Evolutionary conservation across 2,329 filamentous ascomycete species (phyloP).

Genomic region (Xylariaceae sp.): DNA sequence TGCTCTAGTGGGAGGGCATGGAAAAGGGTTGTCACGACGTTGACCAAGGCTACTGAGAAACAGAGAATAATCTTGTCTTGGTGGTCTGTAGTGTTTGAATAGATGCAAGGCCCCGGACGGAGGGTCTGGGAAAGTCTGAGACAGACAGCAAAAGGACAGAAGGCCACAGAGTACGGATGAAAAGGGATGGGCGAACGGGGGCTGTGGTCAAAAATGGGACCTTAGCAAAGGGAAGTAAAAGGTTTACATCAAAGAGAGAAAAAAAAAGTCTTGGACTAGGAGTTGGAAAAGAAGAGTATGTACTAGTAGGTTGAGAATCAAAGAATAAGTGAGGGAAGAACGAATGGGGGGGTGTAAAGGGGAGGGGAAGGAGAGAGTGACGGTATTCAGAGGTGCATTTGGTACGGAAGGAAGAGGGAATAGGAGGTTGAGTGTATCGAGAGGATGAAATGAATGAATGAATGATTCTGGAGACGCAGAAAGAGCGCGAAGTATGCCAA

Average conservation of each 20-base stretch:
- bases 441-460: slow-evolving; percentile 28
- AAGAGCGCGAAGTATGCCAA: slow-evolving; percentile 29
- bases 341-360: slow-evolving; percentile 36
- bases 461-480: slow-evolving; percentile 28
- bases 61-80: slow-evolving; percentile 25
- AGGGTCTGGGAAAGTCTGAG: slow-evolving; percentile 22
- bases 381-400: slow-evolving; percentile 41
- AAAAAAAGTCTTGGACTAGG: slow-evolving; percentile 26
- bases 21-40: slow-evolving; percentile 31
- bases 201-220: slow-evolving; percentile 28
- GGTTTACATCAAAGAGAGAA: slow-evolving; percentile 35
- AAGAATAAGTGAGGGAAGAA: slow-evolving; percentile 38
- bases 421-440: slow-evolving; percentile 36
- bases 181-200: slow-evolving; percentile 29
- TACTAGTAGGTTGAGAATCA: slow-evolving; percentile 38
- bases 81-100: slow-evolving; percentile 24
- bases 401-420: slow-evolving; percentile 38
- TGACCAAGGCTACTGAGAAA: slow-evolving; percentile 28
- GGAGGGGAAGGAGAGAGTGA: slow-evolving; percentile 34
- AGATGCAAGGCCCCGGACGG: slow-evolving; percentile 22
- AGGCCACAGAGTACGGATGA: slow-evolving; percentile 28
- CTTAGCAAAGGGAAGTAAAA: slow-evolving; percentile 29
- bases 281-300: slow-evolving; percentile 34
- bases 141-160: slow-evolving; percentile 27
- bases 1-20: slow-evolving; percentile 38